These are phyloP conservation scores for Aspergillus sp. DNA, from an alignment of 2,329 filamentous ascomycete species.

Conservation along the genomic window DNA sequence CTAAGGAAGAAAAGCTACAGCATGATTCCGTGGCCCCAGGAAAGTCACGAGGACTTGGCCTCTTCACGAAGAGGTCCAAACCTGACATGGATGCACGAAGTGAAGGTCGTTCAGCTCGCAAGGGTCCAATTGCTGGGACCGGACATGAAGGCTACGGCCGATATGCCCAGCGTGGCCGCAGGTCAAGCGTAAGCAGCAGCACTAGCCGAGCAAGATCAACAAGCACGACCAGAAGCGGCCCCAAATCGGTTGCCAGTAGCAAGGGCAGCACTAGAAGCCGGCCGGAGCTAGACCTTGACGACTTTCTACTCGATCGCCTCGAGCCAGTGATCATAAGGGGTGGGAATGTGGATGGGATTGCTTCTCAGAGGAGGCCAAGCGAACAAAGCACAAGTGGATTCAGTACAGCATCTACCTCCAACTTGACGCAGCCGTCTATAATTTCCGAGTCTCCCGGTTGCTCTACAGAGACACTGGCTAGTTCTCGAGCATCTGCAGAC, in stretches of 20 bases:
- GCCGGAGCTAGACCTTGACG: constrained; percentile 48
- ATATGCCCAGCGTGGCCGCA: constrained; percentile 49
- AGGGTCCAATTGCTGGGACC: constrained; percentile 87
- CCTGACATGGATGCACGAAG: constrained; percentile 53
- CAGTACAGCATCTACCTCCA: constrained; percentile 33
- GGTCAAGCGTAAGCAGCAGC: constrained; percentile 43
- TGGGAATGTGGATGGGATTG: constrained; percentile 39
- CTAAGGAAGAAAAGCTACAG: constrained; percentile 30
- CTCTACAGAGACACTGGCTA: constrained; percentile 38
- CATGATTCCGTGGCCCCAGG: constrained; percentile 32
- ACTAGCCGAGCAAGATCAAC: constrained; percentile 44
- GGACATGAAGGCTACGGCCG: constrained; percentile 72
- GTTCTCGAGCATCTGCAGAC: constrained; percentile 26
- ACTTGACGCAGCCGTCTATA: constrained; percentile 22
- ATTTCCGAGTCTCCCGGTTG: constrained; percentile 30
- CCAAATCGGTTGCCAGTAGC: constrained; percentile 38
- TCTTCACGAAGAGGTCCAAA: constrained; percentile 76
- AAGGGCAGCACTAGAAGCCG: constrained; percentile 46
- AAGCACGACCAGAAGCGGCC: constrained; percentile 41
- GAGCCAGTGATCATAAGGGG: constrained; percentile 54
- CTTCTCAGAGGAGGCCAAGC: constrained; percentile 41
- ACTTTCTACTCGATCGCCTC: constrained; percentile 50
- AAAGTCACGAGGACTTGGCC: constrained; percentile 67
- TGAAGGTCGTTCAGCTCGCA: constrained; percentile 62
- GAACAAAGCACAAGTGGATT: constrained; percentile 42